Base-by-base conservation (phyloP, 495 filamentous ascomycete genomes). In the Polyplosphaeria fusca region DNA sequence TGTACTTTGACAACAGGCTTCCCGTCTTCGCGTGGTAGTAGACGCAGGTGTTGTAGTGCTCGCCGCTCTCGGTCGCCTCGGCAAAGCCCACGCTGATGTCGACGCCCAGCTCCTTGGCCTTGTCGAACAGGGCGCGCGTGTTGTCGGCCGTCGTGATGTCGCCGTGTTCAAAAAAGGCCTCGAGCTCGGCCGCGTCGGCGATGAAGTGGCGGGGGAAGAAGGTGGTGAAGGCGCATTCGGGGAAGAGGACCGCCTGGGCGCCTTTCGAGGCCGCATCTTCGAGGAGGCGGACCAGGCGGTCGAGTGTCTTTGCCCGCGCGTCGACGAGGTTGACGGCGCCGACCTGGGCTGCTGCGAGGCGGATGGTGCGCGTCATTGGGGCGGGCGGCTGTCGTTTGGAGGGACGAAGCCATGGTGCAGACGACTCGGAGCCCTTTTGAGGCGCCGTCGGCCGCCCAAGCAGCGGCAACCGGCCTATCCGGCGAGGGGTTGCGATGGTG, bases 51-150 rank as follows among this genome's bases (percentile, higher is more conserved):
- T 79, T 79, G 58, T 73, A 79, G n/a, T 66, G 66, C 26, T 65
- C 54, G 23, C 69, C 71, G 9, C 68, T 58, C 23, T 64, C 52
- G 20, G 65, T 63, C 19, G 61, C 50, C 49, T 79, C 75, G 0
- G 74, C 76, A 60, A 72, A 77, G 3, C 76, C 75, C 14, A 77
- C 67, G 39, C 57, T 67, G 43, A 79, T 72, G 60, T 79, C 76
- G 23, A 79, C 67, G 5, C 63, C 67, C 2, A 76, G 65, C 27
- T 68, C 65, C n/a, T 61, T 61, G 3, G 75, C 76, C 41, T 65
- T 58, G 43, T 75, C 74, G 51, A 79, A 77, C 11, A 79, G 68
- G 4, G 70, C 65, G 27, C 71, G 72, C 14, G 70, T 73, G 51
- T 72, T 73, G 2, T 70, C 55, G 4, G 66, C 55, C 1, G 63